Evolutionary conservation across 495 filamentous ascomycete species (phyloP).

Genomic region (Xylaria sp.): DNA sequence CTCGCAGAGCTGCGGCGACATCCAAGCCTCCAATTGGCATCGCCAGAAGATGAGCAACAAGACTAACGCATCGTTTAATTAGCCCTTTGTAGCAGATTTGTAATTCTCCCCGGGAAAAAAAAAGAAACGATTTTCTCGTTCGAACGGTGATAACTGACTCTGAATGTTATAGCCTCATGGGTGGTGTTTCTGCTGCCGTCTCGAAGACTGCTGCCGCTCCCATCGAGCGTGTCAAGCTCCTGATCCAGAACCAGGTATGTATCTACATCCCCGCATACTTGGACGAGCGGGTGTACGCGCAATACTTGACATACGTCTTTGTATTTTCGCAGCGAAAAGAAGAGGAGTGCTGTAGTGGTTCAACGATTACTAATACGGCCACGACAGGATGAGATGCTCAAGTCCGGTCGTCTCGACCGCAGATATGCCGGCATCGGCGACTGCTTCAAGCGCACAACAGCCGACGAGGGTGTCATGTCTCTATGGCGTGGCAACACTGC

Average conservation of each 20-base stretch:
- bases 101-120: conserved; percentile 47
- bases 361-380: conserved; percentile 15
- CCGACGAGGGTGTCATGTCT: conserved; percentile 81
- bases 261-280: background rate
- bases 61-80: conserved; percentile 15
- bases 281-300: background rate
- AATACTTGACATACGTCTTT: background rate
- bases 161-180: conserved; percentile 66
- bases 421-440: conserved; percentile 94
- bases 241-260: conserved; percentile 99
- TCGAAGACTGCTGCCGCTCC: conserved; percentile 99
- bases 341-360: background rate
- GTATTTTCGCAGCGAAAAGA: background rate
- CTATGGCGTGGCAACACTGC: conserved; percentile 99
- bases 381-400: conserved; percentile 98
- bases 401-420: conserved; percentile 95
- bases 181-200: conserved; percentile 99
- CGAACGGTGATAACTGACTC: conserved; percentile 16
- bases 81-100: conserved; percentile 90
- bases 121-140: too few relatives aligned
- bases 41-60: background rate
- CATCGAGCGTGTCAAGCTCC: conserved; percentile 99
- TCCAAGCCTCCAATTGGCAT: background rate
- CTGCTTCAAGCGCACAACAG: conserved; percentile 90
- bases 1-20: background rate